Base-by-base conservation (phyloP, 2,329 filamentous ascomycete genomes). In the Xylaria multiplex region DNA sequence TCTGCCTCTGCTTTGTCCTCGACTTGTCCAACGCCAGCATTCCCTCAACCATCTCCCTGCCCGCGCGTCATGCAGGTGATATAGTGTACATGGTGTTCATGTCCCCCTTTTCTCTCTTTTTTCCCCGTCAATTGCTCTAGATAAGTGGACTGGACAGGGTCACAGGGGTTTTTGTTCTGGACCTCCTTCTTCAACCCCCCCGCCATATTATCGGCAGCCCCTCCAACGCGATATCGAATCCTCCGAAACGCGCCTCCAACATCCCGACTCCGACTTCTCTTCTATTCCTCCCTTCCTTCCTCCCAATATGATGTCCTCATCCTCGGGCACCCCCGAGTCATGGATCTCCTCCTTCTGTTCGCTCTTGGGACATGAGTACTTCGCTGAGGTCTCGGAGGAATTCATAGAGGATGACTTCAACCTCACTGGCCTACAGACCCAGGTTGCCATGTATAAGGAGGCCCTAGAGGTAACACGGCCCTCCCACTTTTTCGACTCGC, bases 341-440 rank as follows among this genome's bases (percentile, higher is more conserved):
- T 99, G 96, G 96, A 98, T 99, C 83, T 91, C 93, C 70, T 96
- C 94, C 65, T 99, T 97, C 80, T 99, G 96, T 84, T 93, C 93
- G 45, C 85, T 98, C 52, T 87, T 98, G 67, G 96, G 96, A 68
- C 96, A 99, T 79, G 96, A 99, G 81, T 99, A 98, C 83, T 99
- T 99, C 80, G 96, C 96, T 69, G 96, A 99, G 83, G 95, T 99
- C 57, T 96, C 93, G 52, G 96, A 99, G 81, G 96, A 99, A 77
- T 99, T 99, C 75, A 98, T 99, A 77, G 96, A 99, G 80, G 96
- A 99, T 88, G 96, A 99, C 80, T 99, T 99, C 85, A 99, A 99
- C 81, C 85, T 99, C 71, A 99, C 96, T 0, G 96, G 96, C 56
- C 85, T 99, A 75, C 93, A 97, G 80, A 92, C 90, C 66, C 95